Evolutionary conservation across 164 flowering plant species (phyloP).

Genomic region (Berberis vulgaris): DNA sequence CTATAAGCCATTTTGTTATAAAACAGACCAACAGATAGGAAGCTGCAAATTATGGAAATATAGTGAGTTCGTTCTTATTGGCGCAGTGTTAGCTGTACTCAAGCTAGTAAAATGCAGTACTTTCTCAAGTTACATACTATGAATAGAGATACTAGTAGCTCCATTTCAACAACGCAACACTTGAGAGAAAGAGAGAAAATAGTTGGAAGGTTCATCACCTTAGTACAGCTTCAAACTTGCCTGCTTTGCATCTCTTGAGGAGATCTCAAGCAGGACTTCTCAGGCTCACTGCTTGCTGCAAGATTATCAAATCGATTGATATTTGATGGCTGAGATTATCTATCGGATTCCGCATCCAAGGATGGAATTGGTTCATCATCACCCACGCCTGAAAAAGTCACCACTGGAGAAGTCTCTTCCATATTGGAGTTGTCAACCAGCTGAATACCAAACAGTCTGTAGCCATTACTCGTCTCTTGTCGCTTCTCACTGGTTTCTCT

Average conservation of each 20-base stretch:
- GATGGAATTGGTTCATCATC: constrained; percentile 42
- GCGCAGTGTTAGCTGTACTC: too few species aligned
- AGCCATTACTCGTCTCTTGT: constrained; percentile 44
- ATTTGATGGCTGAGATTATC: constrained; percentile 60
- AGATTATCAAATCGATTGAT: constrained; percentile 46
- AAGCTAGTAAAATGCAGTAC: background rate
- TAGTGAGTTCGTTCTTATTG: too few species aligned
- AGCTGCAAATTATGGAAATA: too few species aligned
- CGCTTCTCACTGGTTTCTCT: constrained; percentile 51
- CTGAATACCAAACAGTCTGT: constrained; percentile 80
- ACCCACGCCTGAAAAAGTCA: constrained; percentile 22
- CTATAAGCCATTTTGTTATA: too few species aligned
- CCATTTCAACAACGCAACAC: background rate
- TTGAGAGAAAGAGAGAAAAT: background rate
- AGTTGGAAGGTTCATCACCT: constrained; percentile 32
- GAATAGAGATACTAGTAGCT: background rate
- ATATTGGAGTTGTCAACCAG: constrained; percentile 38
- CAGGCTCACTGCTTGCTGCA: constrained; percentile 63
- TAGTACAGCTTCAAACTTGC: constrained; percentile 79
- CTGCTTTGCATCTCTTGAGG: constrained; percentile 63
- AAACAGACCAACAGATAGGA: too few species aligned
- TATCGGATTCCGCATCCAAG: constrained; percentile 49
- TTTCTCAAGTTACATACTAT: background rate
- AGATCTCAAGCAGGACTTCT: constrained; percentile 57
- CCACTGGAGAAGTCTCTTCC: constrained; percentile 33